Evolutionary conservation across 176 grass and related monocot species (phyloP).

Genomic region (Juncus inflexus): DNA sequence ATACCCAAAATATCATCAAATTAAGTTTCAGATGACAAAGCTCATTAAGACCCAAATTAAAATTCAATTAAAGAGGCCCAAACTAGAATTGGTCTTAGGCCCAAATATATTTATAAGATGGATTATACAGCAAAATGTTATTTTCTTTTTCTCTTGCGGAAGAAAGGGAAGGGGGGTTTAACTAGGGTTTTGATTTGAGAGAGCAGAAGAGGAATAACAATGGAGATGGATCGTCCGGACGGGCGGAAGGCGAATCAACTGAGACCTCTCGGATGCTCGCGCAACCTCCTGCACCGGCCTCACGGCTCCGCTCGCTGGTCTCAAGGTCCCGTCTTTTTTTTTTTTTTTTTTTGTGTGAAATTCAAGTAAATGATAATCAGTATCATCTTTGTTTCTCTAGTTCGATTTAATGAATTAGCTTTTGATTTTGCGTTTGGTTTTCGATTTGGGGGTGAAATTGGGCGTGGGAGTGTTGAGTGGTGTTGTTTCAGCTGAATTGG

Average conservation of each 20-base stretch:
- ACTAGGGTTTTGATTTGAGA: conserved; percentile 22
- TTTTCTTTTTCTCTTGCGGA: no score
- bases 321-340: conserved; percentile 37
- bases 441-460: background rate
- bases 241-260: conserved; percentile 68
- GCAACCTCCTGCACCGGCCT: conserved; percentile 67
- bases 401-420: background rate
- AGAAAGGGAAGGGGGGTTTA: conserved; percentile 6
- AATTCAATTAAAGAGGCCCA: background rate
- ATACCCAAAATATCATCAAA: no score
- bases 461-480: background rate
- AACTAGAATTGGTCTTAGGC: no score
- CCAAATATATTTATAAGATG: no score
- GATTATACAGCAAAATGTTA: background rate
- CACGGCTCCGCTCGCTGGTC: conserved; percentile 85
- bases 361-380: background rate
- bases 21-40: background rate
- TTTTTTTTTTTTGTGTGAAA: background rate
- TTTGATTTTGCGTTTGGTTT: background rate
- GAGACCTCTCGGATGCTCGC: conserved; percentile 56
- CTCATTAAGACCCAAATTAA: background rate
- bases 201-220: background rate
- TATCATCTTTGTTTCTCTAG: conserved; percentile 6
- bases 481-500: background rate
- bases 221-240: conserved; percentile 42